Evolutionary conservation across 345 rosid species (phyloP).

Genomic region (Euclidium syriacum): DNA sequence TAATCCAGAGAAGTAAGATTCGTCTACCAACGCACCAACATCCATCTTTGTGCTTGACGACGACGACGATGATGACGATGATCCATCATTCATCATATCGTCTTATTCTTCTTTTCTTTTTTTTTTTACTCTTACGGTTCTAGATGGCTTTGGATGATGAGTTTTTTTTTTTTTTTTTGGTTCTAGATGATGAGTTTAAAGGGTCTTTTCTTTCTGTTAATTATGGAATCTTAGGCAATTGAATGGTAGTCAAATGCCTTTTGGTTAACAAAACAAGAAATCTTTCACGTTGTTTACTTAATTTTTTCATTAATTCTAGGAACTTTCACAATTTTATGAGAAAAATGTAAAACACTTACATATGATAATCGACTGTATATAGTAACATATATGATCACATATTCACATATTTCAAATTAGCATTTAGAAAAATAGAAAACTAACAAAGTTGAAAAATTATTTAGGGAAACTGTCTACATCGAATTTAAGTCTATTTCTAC

Average conservation of each 20-base stretch:
- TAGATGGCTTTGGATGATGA: too few species aligned
- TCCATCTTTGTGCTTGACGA: slow-evolving; percentile 9
- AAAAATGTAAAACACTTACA: neutral
- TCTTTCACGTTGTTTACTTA: neutral
- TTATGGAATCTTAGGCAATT: slow-evolving; percentile 5
- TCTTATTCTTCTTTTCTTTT: neutral
- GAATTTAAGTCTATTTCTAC: too few species aligned
- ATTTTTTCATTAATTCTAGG: neutral
- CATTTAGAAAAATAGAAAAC: too few species aligned
- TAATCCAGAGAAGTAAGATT: slow-evolving; percentile 35
- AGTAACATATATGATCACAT: neutral
- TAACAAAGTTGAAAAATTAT: too few species aligned
- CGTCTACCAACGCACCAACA: slow-evolving; percentile 27
- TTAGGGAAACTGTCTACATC: too few species aligned
- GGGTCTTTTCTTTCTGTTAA: neutral
- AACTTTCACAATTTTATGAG: neutral
- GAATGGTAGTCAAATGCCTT: slow-evolving; percentile 11
- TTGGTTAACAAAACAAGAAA: slow-evolving; percentile 6
- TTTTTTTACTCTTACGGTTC: neutral
- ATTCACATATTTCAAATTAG: neutral
- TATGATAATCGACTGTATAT: neutral
- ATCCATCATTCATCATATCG: slow-evolving; percentile 12
- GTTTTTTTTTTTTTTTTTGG: too few species aligned
- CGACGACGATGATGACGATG: slow-evolving; percentile 25
- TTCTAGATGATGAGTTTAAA: too few species aligned